Conservation (phyloP, 169 alveolate species). For the Nephromyces sp. region DNA sequence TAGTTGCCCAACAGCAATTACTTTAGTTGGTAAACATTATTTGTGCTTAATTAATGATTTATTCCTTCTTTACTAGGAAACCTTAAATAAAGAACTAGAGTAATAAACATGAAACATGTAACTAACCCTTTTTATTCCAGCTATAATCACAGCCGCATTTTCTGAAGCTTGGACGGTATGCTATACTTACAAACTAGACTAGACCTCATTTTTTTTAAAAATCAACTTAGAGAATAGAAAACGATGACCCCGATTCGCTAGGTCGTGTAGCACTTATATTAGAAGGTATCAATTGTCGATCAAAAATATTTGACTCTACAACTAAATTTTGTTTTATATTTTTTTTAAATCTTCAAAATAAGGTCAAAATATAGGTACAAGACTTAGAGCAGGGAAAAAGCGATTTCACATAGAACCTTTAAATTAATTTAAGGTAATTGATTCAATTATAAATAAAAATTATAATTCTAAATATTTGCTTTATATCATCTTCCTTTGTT, state of each 20-base stretch:
- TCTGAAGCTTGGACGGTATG: neutral
- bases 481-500: too few species aligned
- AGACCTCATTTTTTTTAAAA: too few species aligned
- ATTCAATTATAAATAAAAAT: too few species aligned
- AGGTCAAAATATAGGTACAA: neutral
- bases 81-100: neutral
- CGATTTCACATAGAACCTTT: neutral
- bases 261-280: constrained; percentile 28
- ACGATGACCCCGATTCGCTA: constrained; percentile 11
- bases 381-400: neutral
- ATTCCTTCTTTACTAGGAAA: too few species aligned
- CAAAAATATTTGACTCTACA: neutral
- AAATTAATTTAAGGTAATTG: neutral
- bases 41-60: neutral
- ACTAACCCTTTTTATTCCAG: neutral
- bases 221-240: constrained; percentile 23
- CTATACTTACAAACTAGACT: neutral
- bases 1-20: neutral
- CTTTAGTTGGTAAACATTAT: neutral
- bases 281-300: constrained; percentile 5
- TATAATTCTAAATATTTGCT: too few species aligned
- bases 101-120: neutral
- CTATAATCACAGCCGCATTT: neutral
- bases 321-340: too few species aligned
- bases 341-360: too few species aligned